A percentile compares a stretch with the other conserved stretches of the same genome.
Evolutionary conservation across 2,329 filamentous ascomycete species (phyloP).

Genomic region (Fusarium nodosum): DNA sequence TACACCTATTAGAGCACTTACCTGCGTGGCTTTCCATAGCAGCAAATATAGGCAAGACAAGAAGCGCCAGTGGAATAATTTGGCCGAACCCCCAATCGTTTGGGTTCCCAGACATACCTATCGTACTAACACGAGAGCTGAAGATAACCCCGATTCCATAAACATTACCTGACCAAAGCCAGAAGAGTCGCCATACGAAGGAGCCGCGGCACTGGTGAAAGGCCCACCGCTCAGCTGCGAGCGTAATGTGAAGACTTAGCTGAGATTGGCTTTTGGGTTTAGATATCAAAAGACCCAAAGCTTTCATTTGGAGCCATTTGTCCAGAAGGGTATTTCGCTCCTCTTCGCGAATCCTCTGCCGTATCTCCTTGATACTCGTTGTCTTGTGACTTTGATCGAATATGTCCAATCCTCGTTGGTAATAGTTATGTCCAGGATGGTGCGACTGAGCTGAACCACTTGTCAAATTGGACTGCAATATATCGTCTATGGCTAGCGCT

Average conservation of each 20-base stretch:
- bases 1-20: neutral
- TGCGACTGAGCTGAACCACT: no score
- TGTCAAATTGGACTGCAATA: neutral
- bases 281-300: accelerated
- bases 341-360: accelerated
- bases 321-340: neutral
- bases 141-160: neutral
- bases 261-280: accelerated
- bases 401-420: accelerated
- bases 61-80: neutral
- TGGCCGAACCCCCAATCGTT: constrained; percentile 6
- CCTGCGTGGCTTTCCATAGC: neutral
- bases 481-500: no score
- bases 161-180: neutral
- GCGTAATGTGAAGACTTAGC: accelerated
- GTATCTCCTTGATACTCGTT: accelerated
- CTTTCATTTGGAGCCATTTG: neutral
- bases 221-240: neutral
- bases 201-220: constrained; percentile 1
- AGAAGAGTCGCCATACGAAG: neutral
- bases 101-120: neutral
- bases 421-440: neutral
- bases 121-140: accelerated
- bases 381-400: accelerated
- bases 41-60: neutral